Evolutionary conservation across 805 yeast genomes (phyloP), one percentile per base, ranked within the genome.

Genomic region (Cyberlindnera xishuangbannaensis): DNA sequence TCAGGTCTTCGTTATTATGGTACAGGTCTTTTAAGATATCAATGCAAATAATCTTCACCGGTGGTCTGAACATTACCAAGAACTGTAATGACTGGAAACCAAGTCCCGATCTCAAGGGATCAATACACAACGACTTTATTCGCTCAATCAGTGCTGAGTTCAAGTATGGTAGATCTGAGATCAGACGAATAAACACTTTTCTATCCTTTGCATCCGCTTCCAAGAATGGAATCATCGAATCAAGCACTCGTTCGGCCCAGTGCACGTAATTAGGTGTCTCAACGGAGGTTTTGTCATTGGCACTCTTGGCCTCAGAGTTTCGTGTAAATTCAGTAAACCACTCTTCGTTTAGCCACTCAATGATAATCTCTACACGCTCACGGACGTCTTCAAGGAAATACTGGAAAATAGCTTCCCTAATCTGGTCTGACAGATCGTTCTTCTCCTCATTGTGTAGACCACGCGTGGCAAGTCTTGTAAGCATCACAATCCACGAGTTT

Each of bases 281-380:
- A 46, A 50, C 8, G 39, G 36, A 11, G 41, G 36, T 9, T n/a
- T n/a, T n/a, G n/a, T n/a, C n/a, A n/a, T n/a, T n/a, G n/a, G n/a
- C n/a, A n/a, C n/a, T n/a, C n/a, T n/a, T n/a, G n/a, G n/a, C n/a
- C n/a, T n/a, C n/a, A n/a, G n/a, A n/a, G n/a, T n/a, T n/a, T n/a
- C n/a, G n/a, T 39, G 62, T 38, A 18, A 47, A 61, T 50, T 79
- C 83, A 30, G 74, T 65, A 59, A 75, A 78, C 94, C 96, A 92
- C 56, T 92, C 98, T 59, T 92, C 98, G 49, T 83, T 88, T 35
- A 92, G 62, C 99, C 99, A 92, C 42, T 83, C 87, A 24, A 90
- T 76, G 14, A 86, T 77, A 22, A 80, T 59, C 38, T 84, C 94
- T 10, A 88, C 68, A 22, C 90, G 65, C 8, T 64, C 66, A 35